Evolutionary conservation across 495 filamentous ascomycete genomes (phyloP), one percentile per base, ranked within the genome.

Genomic region (Penicillium crystallinum): DNA sequence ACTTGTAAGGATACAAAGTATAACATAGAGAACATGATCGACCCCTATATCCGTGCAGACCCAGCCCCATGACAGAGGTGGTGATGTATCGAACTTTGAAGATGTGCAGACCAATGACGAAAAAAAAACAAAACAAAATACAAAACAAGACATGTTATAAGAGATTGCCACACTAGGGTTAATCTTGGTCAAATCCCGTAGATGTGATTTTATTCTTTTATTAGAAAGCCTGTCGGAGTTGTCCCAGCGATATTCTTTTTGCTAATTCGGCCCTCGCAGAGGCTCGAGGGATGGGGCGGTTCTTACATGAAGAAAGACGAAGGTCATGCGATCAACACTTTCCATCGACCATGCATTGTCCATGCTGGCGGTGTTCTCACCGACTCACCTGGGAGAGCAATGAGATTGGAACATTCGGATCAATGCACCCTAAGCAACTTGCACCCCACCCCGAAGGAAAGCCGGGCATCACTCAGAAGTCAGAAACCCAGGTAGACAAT

Each of bases 41-140:
- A 55, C 63, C 60, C 54, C 65, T 61, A 52, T 64, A 65, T 52
- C 61, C 60, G 64, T 71, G 67, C 67, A 67, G 43, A 39, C 64
- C 63, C 61, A 66, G 66, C 67, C 66, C 59, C 71, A 65, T 74
- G 67, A 73, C 61, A 59, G 54, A 46, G 56, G 45, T 55, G 54
- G 53, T 57, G 63, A 67, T 62, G 64, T 63, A 65, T 64, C 67
- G 61, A 60, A 63, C 61, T 60, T 65, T 65, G 55, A 55, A 53
- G 60, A 61, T 56, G 59, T 61, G 49, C 56, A 52, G 52, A 51
- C 64, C 65, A 70, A 70, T 70, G 51, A 51, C 40, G 22, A 55
- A 41, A 11, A 7, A 4, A 2, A 31, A 55, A 48, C 51, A 34
- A 40, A 40, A 37, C n/a, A 30, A 49, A 21, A n/a, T 21, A 19